phyloP scores from a whole-genome alignment of 1,284 basidiomycete species.

The Malassezia sympodialis region DNA sequence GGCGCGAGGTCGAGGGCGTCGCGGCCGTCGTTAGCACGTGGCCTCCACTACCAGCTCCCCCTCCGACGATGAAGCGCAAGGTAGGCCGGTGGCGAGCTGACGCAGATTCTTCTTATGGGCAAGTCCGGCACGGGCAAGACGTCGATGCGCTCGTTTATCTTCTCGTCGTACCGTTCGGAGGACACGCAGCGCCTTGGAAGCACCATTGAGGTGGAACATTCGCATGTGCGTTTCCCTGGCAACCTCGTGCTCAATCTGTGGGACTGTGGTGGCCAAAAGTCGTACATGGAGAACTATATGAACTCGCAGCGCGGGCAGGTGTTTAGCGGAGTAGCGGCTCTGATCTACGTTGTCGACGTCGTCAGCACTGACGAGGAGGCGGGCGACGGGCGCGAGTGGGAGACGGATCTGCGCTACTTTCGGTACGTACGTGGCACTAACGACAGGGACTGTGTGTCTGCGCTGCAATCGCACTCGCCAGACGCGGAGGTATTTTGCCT shows the following conservation, averaged over 20 bases:
- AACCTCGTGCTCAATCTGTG: conserved; percentile 87
- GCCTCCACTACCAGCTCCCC: background rate
- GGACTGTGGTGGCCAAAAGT: conserved; percentile 97
- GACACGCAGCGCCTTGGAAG: conserved; percentile 83
- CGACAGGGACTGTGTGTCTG: conserved; percentile 33
- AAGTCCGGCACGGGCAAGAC: conserved; percentile 59
- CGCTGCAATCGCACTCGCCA: conserved; percentile 35
- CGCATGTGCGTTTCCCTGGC: conserved; percentile 89
- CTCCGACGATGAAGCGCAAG: conserved; percentile 22
- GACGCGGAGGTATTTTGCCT: conserved; percentile 79
- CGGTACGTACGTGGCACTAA: conserved; percentile 17
- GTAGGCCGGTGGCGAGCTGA: conserved; percentile 6
- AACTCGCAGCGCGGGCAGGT: conserved; percentile 78
- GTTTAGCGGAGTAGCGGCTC: conserved; percentile 86
- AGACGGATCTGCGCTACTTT: conserved; percentile 46
- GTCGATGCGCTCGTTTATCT: conserved; percentile 97
- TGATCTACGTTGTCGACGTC: conserved; percentile 97
- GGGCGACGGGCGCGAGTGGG: conserved; percentile 52
- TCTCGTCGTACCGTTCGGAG: conserved; percentile 87
- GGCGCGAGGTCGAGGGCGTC: background rate
- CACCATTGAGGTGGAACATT: conserved; percentile 95
- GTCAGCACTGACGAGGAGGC: conserved; percentile 36
- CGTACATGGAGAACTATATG: conserved; percentile 94
- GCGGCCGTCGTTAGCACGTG: background rate
- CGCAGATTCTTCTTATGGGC: conserved; percentile 42